Evolutionary conservation across 1,284 basidiomycete species (phyloP).

Genomic region (Ustilago hordei): DNA sequence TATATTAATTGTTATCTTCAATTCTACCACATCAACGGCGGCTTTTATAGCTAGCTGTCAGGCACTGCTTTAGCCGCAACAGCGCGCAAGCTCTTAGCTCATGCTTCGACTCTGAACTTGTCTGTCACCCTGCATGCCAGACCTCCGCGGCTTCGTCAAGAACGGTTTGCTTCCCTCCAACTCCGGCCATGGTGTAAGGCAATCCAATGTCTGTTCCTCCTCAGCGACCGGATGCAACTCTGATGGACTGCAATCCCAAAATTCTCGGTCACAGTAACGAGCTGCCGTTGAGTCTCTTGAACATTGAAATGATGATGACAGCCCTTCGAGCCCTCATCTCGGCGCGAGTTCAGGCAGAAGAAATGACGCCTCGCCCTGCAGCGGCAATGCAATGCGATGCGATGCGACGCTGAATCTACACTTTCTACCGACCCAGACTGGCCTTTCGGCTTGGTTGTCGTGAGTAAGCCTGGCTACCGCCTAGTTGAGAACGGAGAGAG

Average conservation of each 20-base stretch:
- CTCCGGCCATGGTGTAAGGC: too few species aligned
- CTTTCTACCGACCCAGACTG: not conserved
- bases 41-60: not conserved
- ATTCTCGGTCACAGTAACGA: not conserved
- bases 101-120: not conserved
- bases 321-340: not conserved
- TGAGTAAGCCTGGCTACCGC: constrained; percentile 10
- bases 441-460: not conserved
- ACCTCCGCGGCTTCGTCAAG: not conserved
- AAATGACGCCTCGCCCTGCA: constrained; percentile 9
- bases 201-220: not conserved
- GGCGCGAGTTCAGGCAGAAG: not conserved
- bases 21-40: too few species aligned
- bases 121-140: not conserved
- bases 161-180: too few species aligned
- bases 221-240: not conserved
- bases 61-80: not conserved
- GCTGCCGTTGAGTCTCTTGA: not conserved
- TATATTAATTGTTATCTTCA: too few species aligned
- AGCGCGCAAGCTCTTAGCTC: not conserved
- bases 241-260: not conserved
- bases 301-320: not conserved
- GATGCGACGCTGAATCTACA: not conserved
- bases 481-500: not conserved
- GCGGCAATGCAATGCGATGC: constrained; percentile 20